A percentile compares a stretch with the other conserved stretches of the same genome.
These are phyloP conservation scores for Wickerhamiella sorbophila DNA, from an alignment of 805 yeast species.

Conservation along the genomic window DNA sequence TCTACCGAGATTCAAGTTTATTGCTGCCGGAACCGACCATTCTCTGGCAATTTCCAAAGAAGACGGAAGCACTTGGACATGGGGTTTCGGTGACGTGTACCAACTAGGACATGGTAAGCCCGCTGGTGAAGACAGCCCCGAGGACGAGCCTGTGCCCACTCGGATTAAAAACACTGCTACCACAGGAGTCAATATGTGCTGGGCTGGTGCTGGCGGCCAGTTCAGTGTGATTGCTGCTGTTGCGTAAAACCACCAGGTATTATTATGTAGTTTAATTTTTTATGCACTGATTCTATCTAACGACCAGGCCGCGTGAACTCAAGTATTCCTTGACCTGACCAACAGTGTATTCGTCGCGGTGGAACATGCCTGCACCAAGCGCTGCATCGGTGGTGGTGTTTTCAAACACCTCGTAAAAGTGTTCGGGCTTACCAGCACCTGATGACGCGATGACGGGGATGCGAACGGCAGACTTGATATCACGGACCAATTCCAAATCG, in stretches of 20 bases:
- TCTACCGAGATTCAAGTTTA: conserved; percentile 42
- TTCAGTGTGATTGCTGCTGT: conserved; percentile 78
- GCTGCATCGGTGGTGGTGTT: conserved; percentile 89
- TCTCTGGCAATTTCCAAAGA: conserved; percentile 61
- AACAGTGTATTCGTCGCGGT: conserved; percentile 84
- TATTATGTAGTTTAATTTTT: not conserved
- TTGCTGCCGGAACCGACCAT: conserved; percentile 87
- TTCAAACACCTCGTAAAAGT: conserved; percentile 75
- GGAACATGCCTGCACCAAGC: conserved; percentile 97
- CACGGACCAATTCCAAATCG: conserved; percentile 71
- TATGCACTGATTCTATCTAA: conserved; percentile 18
- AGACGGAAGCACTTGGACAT: conserved; percentile 76
- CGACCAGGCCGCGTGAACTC: conserved; percentile 45
- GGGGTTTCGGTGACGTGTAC: conserved; percentile 98
- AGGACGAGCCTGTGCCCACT: conserved; percentile 77
- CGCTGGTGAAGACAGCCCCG: conserved; percentile 70
- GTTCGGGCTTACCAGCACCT: conserved; percentile 92
- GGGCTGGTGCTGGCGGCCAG: conserved; percentile 94
- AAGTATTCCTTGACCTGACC: conserved; percentile 64
- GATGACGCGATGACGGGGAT: conserved; percentile 96
- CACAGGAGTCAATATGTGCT: conserved; percentile 50
- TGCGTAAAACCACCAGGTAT: conserved; percentile 12
- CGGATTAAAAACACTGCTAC: conserved; percentile 91
- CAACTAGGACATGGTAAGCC: conserved; percentile 87
- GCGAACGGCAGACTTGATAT: conserved; percentile 57